These are phyloP conservation scores for Tremellales sp. DNA, from an alignment of 1,284 basidiomycete species.

Conservation along the genomic window DNA sequence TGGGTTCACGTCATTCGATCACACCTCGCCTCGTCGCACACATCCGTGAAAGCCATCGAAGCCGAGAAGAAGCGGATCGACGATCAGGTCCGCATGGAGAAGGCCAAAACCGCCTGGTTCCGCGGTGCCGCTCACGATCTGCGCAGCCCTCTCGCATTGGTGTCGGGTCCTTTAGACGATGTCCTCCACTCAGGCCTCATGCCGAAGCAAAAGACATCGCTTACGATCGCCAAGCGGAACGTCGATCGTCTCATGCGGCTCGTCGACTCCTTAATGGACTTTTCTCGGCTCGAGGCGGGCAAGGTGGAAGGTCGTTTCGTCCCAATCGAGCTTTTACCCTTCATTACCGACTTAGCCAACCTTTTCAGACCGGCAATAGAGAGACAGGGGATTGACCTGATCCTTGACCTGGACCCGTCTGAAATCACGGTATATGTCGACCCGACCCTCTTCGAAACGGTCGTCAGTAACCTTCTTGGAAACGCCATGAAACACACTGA, in stretches of 20 bases:
- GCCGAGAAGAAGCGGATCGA: constrained; percentile 39
- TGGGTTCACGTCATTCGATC: constrained; percentile 37
- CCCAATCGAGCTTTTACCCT: constrained; percentile 38
- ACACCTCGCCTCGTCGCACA: constrained; percentile 34
- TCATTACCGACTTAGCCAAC: constrained; percentile 42
- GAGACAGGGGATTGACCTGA: constrained; percentile 28
- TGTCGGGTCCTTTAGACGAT: constrained; percentile 40
- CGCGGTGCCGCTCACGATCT: constrained; percentile 48
- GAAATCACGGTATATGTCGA: constrained; percentile 40
- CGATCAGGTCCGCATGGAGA: constrained; percentile 44
- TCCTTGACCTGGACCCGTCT: constrained; percentile 35
- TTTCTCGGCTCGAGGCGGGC: constrained; percentile 43
- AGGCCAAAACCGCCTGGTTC: constrained; percentile 46
- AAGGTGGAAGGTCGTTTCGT: constrained; percentile 40
- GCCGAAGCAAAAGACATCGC: constrained; percentile 20
- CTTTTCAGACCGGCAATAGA: constrained; percentile 45
- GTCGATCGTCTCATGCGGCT: constrained; percentile 38
- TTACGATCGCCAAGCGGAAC: constrained; percentile 40
- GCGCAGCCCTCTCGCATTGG: constrained; percentile 39
- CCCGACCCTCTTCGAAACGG: constrained; percentile 47
- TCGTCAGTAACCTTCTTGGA: constrained; percentile 42
- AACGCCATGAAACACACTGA: constrained; percentile 47
- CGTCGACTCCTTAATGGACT: constrained; percentile 45
- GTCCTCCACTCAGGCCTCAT: constrained; percentile 23
- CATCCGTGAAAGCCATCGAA: constrained; percentile 40